Evolutionary conservation across 768 basidiomycete genomes (phyloP), one percentile per base, ranked within the genome.

Genomic region (Leccinum subtestaceum): DNA sequence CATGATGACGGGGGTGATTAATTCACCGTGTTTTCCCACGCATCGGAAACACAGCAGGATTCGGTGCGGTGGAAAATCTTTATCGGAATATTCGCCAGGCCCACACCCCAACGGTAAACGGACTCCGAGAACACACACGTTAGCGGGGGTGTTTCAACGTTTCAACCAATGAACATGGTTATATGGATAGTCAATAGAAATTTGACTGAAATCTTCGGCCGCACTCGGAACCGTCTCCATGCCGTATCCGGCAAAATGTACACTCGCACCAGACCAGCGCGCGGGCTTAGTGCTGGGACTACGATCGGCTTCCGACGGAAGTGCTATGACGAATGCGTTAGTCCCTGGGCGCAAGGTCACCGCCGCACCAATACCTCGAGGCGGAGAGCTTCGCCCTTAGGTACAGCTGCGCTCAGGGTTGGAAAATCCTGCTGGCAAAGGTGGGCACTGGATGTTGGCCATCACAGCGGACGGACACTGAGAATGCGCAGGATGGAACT

Each of bases 351-450:
- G 71, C 66, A 72, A 71, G 60, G 55, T 60, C 45, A 52, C 58
- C 57, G 67, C 69, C 71, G 65, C 73, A 73, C 71, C 56, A 34
- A 70, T 63, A 63, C 72, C 72, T 71, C 71, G 72, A 74, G 72
- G 72, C 60, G 43, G 7, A 56, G 63, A 63, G 31, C 52, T 68
- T 72, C 60, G 47, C 64, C 54, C 59, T 73, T 69, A 68, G 71
- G 72, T 72, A 72, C 63, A 65, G 2, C 69, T 74, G 69, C 68
- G 63, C 55, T 65, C 72, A 74, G 71, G 73, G 71, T 67, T 74
- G 71, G 43, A 52, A 60, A 55, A 45, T 57, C 60, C 55, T 63
- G 63, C 61, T 45, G 43, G 43, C 57, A 55, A 58, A 56, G 31
- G 52, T 58, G 59, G 58, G 29, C 57, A 57, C 56, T 54, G 55